Conservation (phyloP, 495 filamentous ascomycete genomes). For the Lineolata rhizophorae region DNA sequence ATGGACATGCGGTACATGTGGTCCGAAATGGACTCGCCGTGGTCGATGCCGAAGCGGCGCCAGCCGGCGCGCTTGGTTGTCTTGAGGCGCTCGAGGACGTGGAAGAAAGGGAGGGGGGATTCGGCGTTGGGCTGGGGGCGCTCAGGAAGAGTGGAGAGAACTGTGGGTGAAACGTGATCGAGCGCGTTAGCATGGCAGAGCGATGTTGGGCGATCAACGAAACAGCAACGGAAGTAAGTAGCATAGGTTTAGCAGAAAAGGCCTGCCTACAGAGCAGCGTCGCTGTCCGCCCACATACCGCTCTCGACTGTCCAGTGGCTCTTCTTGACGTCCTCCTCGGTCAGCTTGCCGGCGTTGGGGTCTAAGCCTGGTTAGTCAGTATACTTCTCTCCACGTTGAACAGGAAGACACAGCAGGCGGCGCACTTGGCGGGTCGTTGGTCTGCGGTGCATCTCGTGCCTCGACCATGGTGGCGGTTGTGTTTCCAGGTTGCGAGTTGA, state of each 20-base stretch:
- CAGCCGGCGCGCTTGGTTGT: slow-evolving; percentile 91
- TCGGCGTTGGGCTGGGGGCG: slow-evolving; percentile 33
- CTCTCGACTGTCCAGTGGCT: slow-evolving; percentile 15
- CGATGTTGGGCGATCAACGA: too few species aligned
- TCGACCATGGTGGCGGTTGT: too few species aligned
- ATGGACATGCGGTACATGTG: slow-evolving; percentile 99
- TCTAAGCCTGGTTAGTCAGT: slow-evolving; percentile 3
- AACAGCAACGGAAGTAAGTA: too few species aligned
- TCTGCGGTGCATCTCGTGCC: slow-evolving; percentile 10
- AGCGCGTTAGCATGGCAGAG: neutral
- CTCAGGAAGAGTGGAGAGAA: slow-evolving; percentile 25
- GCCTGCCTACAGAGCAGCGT: slow-evolving; percentile 8
- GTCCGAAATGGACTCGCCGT: slow-evolving; percentile 72
- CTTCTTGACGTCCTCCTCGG: slow-evolving; percentile 2
- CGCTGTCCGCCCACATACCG: slow-evolving; percentile 12
- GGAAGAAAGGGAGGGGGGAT: slow-evolving; percentile 79
- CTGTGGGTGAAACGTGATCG: slow-evolving; percentile 3
- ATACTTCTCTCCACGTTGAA: too few species aligned
- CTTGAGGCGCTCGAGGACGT: slow-evolving; percentile 81
- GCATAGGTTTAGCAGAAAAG: slow-evolving; percentile 1
- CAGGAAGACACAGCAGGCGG: too few species aligned
- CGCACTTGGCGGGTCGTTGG: slow-evolving; percentile 14
- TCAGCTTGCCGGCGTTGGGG: slow-evolving; percentile 8
- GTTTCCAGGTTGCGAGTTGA: too few species aligned
- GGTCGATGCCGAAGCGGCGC: slow-evolving; percentile 60